Evolutionary conservation across 176 grass and related monocot species (phyloP), one percentile per base, ranked within the genome.

Genomic region (Cenchrus purpureus): DNA sequence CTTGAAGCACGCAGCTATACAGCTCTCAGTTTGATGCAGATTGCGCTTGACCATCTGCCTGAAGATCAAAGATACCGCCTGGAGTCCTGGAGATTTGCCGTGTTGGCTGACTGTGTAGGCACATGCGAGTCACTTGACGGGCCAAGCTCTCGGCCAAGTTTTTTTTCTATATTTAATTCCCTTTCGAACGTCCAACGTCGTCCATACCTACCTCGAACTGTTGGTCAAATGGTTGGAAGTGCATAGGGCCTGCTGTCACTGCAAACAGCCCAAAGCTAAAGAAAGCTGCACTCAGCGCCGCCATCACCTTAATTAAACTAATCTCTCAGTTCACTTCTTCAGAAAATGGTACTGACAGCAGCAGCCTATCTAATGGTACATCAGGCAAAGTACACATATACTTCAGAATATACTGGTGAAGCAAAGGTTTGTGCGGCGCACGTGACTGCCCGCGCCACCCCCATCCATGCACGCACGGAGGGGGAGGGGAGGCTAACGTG

Each of bases 161-260:
- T 42, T 37, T 14, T 13, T 13, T 10, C 4, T 0, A 32, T 25
- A 10, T 42, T 12, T n/a, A 49, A 31, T 82, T 71, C 44, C 46
- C 66, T 31, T 59, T 82, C 59, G n/a, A 52, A 9, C 53, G 29
- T 20, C 54, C 67, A 71, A 82, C 80, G 40, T 68, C 80, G 40
- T 68, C 63, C 80, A 82, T 60, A 82, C 80, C 66, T 46, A 82
- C 67, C 69, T 83, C 57, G 44, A 83, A 73, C 68, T 74, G 70
- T 63, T 51, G 25, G 68, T 83, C 81, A 73, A 63, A 62, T 73
- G 80, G 80, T 19, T 82, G 68, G 14, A 60, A 72, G 54, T 48
- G 80, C 17, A 57, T 14, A 5, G 46, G 71, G 10, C 22, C 43
- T 83, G 58, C 82, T 2, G 71, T 49, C 50, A 57, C 57, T 61